phyloP scores from a whole-genome alignment of 2,329 filamentous ascomycete species.

The Ophiosphaerella narmari region DNA sequence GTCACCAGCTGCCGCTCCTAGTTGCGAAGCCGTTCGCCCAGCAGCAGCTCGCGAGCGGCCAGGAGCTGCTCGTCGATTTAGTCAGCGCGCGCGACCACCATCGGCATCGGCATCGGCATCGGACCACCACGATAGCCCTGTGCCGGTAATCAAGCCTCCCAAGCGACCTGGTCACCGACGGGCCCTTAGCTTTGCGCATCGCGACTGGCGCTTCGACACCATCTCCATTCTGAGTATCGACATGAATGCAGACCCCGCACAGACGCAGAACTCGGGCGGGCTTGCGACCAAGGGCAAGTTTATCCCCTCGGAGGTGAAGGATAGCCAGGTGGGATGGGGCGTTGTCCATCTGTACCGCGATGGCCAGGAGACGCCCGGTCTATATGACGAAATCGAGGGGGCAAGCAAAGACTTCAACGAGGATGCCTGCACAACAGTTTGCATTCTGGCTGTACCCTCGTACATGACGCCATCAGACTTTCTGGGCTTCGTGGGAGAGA shows the following conservation, averaged over 20 bases:
- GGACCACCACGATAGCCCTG: conserved; percentile 44
- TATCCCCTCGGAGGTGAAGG: conserved; percentile 69
- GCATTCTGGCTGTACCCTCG: conserved; percentile 90
- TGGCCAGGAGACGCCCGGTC: conserved; percentile 69
- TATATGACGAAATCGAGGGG: conserved; percentile 56
- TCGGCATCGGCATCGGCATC: conserved; percentile 44
- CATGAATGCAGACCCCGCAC: conserved; percentile 60
- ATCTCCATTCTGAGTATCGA: conserved; percentile 82
- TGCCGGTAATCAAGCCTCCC: conserved; percentile 45
- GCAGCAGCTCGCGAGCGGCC: conserved; percentile 23
- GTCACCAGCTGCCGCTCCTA: conserved; percentile 31
- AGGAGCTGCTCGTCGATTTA: conserved; percentile 27
- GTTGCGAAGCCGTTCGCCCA: conserved; percentile 25
- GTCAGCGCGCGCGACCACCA: conserved; percentile 40
- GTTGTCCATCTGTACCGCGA: conserved; percentile 94
- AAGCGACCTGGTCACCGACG: conserved; percentile 22
- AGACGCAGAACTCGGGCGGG: conserved; percentile 52
- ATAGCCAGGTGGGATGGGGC: conserved; percentile 85
- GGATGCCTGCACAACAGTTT: conserved; percentile 83
- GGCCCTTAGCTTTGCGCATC: conserved; percentile 38
- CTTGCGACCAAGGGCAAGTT: conserved; percentile 83
- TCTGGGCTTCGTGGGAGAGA: conserved; percentile 86
- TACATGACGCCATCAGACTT: conserved; percentile 93
- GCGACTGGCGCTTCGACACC: conserved; percentile 82
- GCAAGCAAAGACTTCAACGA: conserved; percentile 47